Conservation (phyloP, 2,329 filamentous ascomycete genomes). For the Zasmidium angulare region DNA sequence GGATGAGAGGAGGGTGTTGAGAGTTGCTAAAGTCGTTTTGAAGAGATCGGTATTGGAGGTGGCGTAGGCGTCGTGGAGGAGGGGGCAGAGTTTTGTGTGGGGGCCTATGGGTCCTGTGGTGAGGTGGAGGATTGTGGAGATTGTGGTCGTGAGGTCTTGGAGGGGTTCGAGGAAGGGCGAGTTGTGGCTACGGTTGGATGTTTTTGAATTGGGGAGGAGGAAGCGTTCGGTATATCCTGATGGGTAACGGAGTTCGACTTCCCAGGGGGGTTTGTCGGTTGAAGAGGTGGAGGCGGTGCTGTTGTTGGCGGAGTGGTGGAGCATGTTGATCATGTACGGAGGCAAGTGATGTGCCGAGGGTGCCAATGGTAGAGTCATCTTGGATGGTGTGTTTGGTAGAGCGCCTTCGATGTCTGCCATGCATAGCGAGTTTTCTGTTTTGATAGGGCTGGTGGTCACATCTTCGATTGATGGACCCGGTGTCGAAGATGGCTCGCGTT, state of each 20-base stretch:
- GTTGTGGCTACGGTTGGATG: background rate
- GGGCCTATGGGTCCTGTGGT: background rate
- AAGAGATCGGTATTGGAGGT: background rate
- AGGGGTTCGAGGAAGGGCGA: background rate
- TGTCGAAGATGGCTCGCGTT: background rate
- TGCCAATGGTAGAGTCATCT: background rate
- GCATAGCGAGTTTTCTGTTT: background rate
- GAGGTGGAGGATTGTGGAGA: background rate
- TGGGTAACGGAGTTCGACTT: constrained; percentile 6
- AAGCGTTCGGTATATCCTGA: constrained; percentile 10
- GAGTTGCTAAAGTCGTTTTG: background rate
- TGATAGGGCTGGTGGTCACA: background rate
- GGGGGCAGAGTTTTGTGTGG: background rate
- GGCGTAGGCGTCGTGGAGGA: background rate
- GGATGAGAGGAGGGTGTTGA: background rate
- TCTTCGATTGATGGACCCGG: background rate
- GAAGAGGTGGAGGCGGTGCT: background rate
- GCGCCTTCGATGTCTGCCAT: background rate
- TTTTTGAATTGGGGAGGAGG: background rate
- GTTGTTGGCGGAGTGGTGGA: constrained; percentile 8
- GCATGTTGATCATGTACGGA: constrained; percentile 5
- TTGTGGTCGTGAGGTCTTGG: constrained; percentile 2
- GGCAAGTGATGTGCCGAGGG: background rate
- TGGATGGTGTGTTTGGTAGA: background rate
- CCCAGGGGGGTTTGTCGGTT: background rate